phyloP scores from a whole-genome alignment of 2,329 filamentous ascomycete genomes.

The Meredithiella fracta region DNA sequence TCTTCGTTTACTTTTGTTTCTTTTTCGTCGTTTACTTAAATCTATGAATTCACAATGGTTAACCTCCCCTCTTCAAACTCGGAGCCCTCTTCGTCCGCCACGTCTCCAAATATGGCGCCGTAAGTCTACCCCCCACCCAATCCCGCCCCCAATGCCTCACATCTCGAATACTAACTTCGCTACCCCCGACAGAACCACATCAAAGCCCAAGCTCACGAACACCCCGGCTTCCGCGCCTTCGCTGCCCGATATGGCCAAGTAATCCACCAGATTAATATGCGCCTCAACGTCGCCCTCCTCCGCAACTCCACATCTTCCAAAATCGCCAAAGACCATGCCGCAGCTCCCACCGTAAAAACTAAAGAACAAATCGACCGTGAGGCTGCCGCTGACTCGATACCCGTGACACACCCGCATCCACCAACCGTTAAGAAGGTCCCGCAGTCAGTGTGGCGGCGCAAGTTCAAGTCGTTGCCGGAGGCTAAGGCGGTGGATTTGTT shows the following conservation, averaged over 20 bases:
- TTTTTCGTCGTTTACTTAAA: not conserved
- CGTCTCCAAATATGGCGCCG: constrained; percentile 52
- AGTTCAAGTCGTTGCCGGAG: constrained; percentile 47
- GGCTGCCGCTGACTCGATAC: constrained; percentile 15
- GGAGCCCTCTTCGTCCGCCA: constrained; percentile 47
- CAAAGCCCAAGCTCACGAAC: constrained; percentile 48
- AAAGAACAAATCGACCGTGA: constrained; percentile 43
- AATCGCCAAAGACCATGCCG: constrained; percentile 43
- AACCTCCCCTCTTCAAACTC: constrained; percentile 52
- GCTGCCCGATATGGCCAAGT: constrained; percentile 45
- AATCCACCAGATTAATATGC: constrained; percentile 53
- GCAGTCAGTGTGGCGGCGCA: constrained; percentile 41
- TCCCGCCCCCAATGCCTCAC: not conserved
- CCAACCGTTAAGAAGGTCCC: constrained; percentile 11
- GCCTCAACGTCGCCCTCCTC: constrained; percentile 41
- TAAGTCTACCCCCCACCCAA: constrained; percentile 25
- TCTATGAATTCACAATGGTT: constrained; percentile 33
- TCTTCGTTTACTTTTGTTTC: no score
- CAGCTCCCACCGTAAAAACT: constrained; percentile 48
- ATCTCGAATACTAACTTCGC: not conserved
- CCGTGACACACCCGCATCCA: constrained; percentile 5
- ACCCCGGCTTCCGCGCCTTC: constrained; percentile 41
- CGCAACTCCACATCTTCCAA: constrained; percentile 41
- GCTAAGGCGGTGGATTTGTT: constrained; percentile 50
- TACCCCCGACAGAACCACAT: constrained; percentile 40